A percentile compares a stretch with the other conserved stretches of the same genome.
phyloP scores from a whole-genome alignment of 129 eudicot species.

The Chrysanthemum makinoi region DNA sequence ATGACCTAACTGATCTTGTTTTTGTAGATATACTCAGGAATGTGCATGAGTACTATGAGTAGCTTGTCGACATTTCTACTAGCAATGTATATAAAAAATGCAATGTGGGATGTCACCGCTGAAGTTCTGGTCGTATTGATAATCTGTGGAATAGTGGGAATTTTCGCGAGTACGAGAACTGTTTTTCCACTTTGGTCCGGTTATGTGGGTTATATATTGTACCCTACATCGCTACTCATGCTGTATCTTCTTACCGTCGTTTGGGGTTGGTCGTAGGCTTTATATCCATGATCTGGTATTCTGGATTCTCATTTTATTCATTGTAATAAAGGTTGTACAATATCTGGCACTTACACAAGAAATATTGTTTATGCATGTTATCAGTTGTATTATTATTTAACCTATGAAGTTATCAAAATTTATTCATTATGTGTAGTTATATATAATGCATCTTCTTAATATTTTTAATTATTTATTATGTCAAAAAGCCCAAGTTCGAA shows the following conservation, averaged over 20 bases:
- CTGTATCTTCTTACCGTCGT: slow-evolving; percentile 47
- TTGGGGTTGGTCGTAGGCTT: slow-evolving; percentile 50
- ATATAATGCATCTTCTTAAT: no score
- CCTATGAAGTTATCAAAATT: background rate
- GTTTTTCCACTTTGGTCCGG: slow-evolving; percentile 63
- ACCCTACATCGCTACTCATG: slow-evolving; percentile 51
- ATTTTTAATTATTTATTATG: background rate
- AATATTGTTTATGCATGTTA: background rate
- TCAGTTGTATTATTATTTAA: background rate
- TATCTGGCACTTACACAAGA: no score
- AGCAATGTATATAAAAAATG: slow-evolving; percentile 43
- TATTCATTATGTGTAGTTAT: background rate
- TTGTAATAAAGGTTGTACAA: no score
- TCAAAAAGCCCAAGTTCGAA: background rate
- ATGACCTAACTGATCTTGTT: background rate
- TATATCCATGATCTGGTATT: background rate
- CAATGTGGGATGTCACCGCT: slow-evolving; percentile 65
- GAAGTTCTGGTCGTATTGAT: slow-evolving; percentile 65
- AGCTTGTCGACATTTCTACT: slow-evolving; percentile 52
- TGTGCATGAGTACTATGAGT: slow-evolving; percentile 59
- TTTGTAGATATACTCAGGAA: slow-evolving; percentile 61
- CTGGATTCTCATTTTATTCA: background rate
- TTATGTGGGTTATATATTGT: slow-evolving; percentile 43
- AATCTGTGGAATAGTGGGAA: slow-evolving; percentile 49
- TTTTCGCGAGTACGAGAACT: slow-evolving; percentile 45